Evolutionary conservation across 805 yeast species (phyloP).

Genomic region (Kuraishia piskuri): DNA sequence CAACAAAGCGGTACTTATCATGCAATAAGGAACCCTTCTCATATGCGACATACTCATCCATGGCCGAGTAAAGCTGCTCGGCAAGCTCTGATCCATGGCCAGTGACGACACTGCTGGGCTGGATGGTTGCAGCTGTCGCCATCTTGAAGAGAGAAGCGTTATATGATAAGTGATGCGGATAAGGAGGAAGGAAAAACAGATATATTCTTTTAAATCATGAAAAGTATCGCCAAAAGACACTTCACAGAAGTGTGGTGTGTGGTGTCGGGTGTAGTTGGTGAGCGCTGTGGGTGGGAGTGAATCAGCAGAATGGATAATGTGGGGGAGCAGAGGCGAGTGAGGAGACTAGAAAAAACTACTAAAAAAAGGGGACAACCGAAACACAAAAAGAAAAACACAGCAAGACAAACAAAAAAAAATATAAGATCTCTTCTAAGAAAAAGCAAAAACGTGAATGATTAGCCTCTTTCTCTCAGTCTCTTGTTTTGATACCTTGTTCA

Average conservation of each 20-base stretch:
- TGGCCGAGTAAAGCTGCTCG: slow-evolving; percentile 10
- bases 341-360: background rate
- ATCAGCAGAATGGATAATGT: no score
- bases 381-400: background rate
- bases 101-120: background rate
- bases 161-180: background rate
- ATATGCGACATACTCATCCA: slow-evolving; percentile 31
- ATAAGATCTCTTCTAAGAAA: background rate
- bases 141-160: background rate
- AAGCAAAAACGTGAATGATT: background rate
- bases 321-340: background rate
- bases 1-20: slow-evolving; percentile 32
- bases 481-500: background rate
- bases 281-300: background rate
- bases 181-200: background rate
- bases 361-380: background rate
- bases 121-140: slow-evolving; percentile 8
- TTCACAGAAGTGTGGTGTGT: background rate
- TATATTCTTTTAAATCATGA: background rate
- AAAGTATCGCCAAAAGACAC: background rate
- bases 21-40: slow-evolving; percentile 27
- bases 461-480: no score
- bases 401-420: background rate
- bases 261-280: background rate
- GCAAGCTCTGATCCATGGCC: background rate